Conservation (phyloP, 805 yeast genomes). For the Gaillardinia entomophila region DNA sequence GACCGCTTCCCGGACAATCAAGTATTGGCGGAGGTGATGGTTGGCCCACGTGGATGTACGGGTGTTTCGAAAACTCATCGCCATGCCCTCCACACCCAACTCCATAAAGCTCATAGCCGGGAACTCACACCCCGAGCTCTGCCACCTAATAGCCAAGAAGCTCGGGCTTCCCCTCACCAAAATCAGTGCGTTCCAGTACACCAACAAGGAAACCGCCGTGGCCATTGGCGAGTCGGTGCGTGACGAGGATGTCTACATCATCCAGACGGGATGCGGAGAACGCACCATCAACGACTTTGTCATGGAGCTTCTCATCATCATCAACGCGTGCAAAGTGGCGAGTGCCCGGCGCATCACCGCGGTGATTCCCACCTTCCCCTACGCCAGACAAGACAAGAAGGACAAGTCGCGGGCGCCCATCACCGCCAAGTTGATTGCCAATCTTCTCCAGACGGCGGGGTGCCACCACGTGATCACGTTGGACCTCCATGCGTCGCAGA, state of each 20-base stretch:
- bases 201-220: constrained; percentile 86
- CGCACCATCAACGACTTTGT: constrained; percentile 61
- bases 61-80: not conserved
- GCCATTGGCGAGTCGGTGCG: constrained; percentile 75
- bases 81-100: constrained; percentile 28
- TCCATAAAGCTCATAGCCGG: constrained; percentile 49
- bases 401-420: constrained; percentile 83
- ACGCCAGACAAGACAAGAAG: constrained; percentile 85
- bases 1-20: too few relatives aligned
- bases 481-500: constrained; percentile 87
- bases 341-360: constrained; percentile 81
- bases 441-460: constrained; percentile 76
- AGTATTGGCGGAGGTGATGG: too few relatives aligned
- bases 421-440: constrained; percentile 80
- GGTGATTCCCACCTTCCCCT: constrained; percentile 77
- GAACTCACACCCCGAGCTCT: constrained; percentile 81
- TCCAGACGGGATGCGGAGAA: constrained; percentile 74
- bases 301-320: constrained; percentile 69
- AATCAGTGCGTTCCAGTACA: constrained; percentile 76
- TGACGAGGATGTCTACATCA: constrained; percentile 77
- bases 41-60: not conserved
- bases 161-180: constrained; percentile 66
- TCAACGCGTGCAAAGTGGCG: constrained; percentile 78
- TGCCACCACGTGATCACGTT: constrained; percentile 82
- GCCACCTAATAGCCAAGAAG: constrained; percentile 61